A percentile compares a stretch with the other conserved stretches of the same genome.
Conservation (phyloP, 1,284 basidiomycete species). For the Naganishia liquefaciens region DNA sequence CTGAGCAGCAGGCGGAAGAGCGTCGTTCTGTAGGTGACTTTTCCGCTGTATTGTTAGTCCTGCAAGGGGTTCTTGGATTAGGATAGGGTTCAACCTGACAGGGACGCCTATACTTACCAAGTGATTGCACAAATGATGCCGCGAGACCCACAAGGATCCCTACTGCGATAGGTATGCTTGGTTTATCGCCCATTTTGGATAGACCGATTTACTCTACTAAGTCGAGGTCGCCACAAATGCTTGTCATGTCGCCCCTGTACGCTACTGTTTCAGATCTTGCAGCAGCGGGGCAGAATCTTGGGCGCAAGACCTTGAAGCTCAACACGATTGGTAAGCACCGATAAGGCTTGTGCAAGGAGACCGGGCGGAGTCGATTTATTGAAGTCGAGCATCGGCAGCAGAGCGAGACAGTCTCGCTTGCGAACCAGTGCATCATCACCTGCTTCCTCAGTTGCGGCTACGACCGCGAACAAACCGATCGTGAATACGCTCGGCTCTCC, state of each 20-base stretch:
- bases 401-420: too few species aligned
- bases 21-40: constrained; percentile 85
- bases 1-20: constrained; percentile 65
- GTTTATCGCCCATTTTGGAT: constrained; percentile 12
- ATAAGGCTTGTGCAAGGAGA: too few species aligned
- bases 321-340: too few species aligned
- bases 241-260: neutral
- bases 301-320: too few species aligned
- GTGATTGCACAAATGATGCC: constrained; percentile 84
- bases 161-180: constrained; percentile 59
- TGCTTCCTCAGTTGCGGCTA: too few species aligned
- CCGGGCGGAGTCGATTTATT: too few species aligned
- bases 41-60: constrained; percentile 91
- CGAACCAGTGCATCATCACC: too few species aligned
- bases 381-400: neutral
- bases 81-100: neutral
- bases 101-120: constrained; percentile 56
- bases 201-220: too few species aligned
- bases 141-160: constrained; percentile 74
- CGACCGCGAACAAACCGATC: neutral
- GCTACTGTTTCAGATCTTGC: constrained; percentile 1
- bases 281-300: neutral
- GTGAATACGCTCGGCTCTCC: too few species aligned
- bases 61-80: constrained; percentile 33
- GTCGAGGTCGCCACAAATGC: too few species aligned